Evolutionary conservation across 2,329 filamentous ascomycete species (phyloP).

Genomic region (Laburnicola sp.): DNA sequence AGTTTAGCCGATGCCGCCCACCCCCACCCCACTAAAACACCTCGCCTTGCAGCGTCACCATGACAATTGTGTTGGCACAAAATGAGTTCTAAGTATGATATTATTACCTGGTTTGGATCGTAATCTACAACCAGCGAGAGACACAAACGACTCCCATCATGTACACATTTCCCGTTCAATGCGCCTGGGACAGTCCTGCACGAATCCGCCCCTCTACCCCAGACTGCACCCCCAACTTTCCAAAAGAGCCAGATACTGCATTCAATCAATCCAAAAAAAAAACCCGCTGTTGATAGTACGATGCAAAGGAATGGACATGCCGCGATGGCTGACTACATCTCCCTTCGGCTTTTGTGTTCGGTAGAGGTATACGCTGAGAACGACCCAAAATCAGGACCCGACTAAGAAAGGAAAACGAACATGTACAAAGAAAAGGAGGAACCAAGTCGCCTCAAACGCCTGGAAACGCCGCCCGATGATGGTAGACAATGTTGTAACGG

Average conservation of each 20-base stretch:
- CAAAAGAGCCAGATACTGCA: conserved; percentile 5
- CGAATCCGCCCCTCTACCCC: background rate
- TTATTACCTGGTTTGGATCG: background rate
- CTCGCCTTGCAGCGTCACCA: background rate
- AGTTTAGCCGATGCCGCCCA: conserved; percentile 14
- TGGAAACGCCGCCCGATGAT: conserved; percentile 41
- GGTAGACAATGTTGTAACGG: conserved; percentile 18
- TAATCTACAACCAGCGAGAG: conserved; percentile 22
- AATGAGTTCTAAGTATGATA: background rate
- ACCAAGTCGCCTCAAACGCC: conserved; percentile 27
- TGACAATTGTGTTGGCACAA: background rate
- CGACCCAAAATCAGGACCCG: conserved; percentile 9
- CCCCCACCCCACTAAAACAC: background rate
- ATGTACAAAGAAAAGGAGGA: conserved; percentile 18
- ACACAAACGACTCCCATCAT: conserved; percentile 14
- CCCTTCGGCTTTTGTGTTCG: conserved; percentile 23
- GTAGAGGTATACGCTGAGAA: conserved; percentile 16
- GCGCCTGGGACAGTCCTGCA: conserved; percentile 1
- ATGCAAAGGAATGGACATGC: conserved; percentile 14
- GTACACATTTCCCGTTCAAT: conserved; percentile 20
- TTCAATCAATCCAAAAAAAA: conserved; percentile 11
- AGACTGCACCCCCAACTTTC: conserved; percentile 2
- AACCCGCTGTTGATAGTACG: conserved; percentile 3
- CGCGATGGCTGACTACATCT: conserved; percentile 33
- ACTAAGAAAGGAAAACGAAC: conserved; percentile 15